A percentile compares a stretch with the other conserved stretches of the same genome.
Conservation (phyloP, 225 moss, liverwort and hornwort genomes). For the Asterella californica region DNA sequence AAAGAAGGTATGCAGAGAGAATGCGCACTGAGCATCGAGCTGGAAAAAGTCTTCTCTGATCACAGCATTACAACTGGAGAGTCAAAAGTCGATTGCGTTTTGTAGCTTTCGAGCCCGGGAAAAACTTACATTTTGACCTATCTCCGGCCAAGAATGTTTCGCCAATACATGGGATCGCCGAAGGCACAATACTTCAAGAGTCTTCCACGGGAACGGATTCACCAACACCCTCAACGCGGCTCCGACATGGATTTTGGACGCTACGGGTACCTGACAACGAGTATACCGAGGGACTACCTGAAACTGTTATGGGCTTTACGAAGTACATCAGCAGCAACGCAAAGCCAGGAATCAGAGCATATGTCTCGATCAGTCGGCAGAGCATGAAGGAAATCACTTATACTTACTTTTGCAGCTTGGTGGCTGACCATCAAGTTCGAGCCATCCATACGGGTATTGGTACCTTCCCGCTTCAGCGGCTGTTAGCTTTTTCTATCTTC, state of each 20-base stretch:
- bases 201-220: neutral
- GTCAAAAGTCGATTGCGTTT: too few relatives aligned
- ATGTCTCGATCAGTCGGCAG: neutral
- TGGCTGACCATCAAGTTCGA: neutral
- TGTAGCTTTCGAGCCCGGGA: too few relatives aligned
- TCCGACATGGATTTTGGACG: neutral
- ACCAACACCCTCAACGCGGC: too few relatives aligned
- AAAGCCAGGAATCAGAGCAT: too few relatives aligned
- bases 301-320: neutral
- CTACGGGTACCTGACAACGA: neutral
- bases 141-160: neutral
- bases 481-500: neutral
- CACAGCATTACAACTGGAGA: too few relatives aligned
- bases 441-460: neutral
- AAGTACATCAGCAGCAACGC: neutral
- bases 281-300: neutral
- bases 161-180: neutral
- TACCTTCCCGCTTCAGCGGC: neutral
- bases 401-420: neutral
- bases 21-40: too few relatives aligned
- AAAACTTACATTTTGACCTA: too few relatives aligned
- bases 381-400: neutral
- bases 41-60: too few relatives aligned
- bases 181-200: neutral
- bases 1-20: too few relatives aligned